phyloP scores from a whole-genome alignment of 208 protist genomes.

The Strigomonas culicis region DNA sequence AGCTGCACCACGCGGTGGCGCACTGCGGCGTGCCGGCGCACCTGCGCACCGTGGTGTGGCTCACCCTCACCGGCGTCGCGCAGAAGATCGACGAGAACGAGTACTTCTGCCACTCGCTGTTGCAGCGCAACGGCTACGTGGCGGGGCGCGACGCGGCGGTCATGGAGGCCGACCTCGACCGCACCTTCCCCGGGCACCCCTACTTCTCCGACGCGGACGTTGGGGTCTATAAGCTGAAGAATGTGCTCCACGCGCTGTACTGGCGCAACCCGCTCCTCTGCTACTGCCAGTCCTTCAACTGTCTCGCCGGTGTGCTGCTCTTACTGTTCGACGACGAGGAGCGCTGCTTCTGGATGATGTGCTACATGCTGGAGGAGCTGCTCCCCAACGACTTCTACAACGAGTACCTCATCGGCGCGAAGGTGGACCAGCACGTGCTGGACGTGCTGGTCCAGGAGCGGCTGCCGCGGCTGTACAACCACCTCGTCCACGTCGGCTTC shows the following conservation, averaged over 20 bases:
- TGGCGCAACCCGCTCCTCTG: constrained; percentile 73
- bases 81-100: constrained; percentile 72
- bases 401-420: constrained; percentile 49
- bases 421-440: constrained; percentile 64
- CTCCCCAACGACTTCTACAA: constrained; percentile 76
- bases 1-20: constrained; percentile 31
- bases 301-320: constrained; percentile 50
- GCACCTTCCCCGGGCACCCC: constrained; percentile 65
- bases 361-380: constrained; percentile 51
- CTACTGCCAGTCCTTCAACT: constrained; percentile 85
- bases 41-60: constrained; percentile 60
- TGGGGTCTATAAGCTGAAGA: constrained; percentile 47
- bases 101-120: constrained; percentile 54
- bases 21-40: constrained; percentile 39
- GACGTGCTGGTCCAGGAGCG: constrained; percentile 25
- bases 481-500: constrained; percentile 28
- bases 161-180: constrained; percentile 60
- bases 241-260: constrained; percentile 72
- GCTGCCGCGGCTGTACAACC: constrained; percentile 41
- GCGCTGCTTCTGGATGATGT: constrained; percentile 52
- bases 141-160: constrained; percentile 27
- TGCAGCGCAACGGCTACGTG: constrained; percentile 49
- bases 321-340: constrained; percentile 72
- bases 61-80: constrained; percentile 61
- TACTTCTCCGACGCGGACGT: constrained; percentile 62